A percentile compares a stretch with the other conserved stretches of the same genome.
These are phyloP conservation scores for Malassezia dermatis DNA, from an alignment of 1,284 basidiomycete genomes.

Conservation along the genomic window DNA sequence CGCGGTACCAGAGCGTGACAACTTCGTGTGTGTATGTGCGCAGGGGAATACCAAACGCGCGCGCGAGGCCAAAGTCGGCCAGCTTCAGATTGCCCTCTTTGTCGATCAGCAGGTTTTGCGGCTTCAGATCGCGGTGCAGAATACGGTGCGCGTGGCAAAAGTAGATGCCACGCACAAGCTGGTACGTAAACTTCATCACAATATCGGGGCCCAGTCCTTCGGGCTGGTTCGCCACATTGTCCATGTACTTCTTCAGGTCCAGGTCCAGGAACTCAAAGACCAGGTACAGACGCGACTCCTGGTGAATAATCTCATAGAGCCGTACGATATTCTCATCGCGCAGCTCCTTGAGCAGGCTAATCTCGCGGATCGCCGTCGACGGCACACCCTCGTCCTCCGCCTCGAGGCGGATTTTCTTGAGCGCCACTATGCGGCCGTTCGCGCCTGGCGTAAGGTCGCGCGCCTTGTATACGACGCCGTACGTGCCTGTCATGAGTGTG, in stretches of 20 bases:
- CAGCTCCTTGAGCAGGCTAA: conserved; percentile 89
- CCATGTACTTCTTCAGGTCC: conserved; percentile 93
- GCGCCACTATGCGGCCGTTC: conserved; percentile 50
- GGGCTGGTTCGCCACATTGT: conserved; percentile 52
- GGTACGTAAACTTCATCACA: conserved; percentile 84
- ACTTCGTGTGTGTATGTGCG: conserved; percentile 95
- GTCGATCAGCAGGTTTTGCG: conserved; percentile 92
- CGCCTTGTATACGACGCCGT: conserved; percentile 79
- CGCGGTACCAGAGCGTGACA: conserved; percentile 96
- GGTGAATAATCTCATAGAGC: conserved; percentile 89
- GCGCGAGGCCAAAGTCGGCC: conserved; percentile 89
- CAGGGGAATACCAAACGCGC: conserved; percentile 94
- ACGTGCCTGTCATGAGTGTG: conserved; percentile 62
- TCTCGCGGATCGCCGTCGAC: conserved; percentile 92
- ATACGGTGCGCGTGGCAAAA: conserved; percentile 96
- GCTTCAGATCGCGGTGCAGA: conserved; percentile 91
- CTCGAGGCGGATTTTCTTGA: conserved; percentile 94
- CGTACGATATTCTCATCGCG: conserved; percentile 88
- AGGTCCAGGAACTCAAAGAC: conserved; percentile 92
- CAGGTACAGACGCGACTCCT: conserved; percentile 89
- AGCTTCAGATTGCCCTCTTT: conserved; percentile 54
- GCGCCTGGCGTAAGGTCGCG: conserved; percentile 57
- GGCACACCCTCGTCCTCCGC: conserved; percentile 97
- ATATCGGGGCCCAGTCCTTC: conserved; percentile 61
- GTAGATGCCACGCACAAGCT: conserved; percentile 73